A percentile compares a stretch with the other conserved stretches of the same genome.
phyloP scores from a whole-genome alignment of 1,284 basidiomycete species.

The Fomitopsis schrenkii region DNA sequence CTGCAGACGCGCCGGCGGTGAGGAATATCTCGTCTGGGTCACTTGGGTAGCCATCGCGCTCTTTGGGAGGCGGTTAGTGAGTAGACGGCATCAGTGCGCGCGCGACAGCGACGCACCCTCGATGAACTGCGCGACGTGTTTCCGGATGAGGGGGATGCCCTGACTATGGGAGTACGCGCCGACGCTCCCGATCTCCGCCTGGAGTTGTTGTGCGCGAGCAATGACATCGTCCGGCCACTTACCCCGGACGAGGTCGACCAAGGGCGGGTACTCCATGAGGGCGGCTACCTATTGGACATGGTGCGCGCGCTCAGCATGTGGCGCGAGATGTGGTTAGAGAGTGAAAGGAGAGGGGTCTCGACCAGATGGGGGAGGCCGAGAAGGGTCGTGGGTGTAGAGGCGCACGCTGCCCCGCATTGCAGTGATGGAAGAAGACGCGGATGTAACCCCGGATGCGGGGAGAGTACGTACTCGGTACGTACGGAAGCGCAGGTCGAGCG shows the following conservation, averaged over 20 bases:
- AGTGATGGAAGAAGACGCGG: not conserved
- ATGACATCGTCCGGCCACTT: constrained; percentile 88
- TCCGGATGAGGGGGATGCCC: constrained; percentile 86
- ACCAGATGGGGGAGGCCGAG: not conserved
- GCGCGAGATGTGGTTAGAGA: not conserved
- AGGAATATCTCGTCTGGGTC: constrained; percentile 90
- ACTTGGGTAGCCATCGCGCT: constrained; percentile 84
- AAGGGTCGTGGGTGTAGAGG: not conserved
- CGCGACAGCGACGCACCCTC: constrained; percentile 46
- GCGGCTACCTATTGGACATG: constrained; percentile 65
- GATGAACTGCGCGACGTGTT: constrained; percentile 90
- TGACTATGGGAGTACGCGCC: constrained; percentile 98
- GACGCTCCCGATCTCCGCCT: constrained; percentile 87
- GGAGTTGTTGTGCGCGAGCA: constrained; percentile 76
- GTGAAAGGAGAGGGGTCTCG: not conserved
- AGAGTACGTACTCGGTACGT: not conserved
- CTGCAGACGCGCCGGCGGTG: constrained; percentile 90
- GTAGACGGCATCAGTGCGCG: constrained; percentile 1
- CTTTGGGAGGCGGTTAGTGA: constrained; percentile 36
- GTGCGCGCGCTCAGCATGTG: not conserved
- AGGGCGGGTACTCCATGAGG: constrained; percentile 87
- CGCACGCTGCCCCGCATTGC: not conserved
- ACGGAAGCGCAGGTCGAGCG: not conserved
- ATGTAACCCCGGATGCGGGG: not conserved
- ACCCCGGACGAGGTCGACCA: constrained; percentile 74